These are phyloP conservation scores for Trichosanthes cucumerina DNA, from an alignment of 306 rosid genomes.

Conservation along the genomic window DNA sequence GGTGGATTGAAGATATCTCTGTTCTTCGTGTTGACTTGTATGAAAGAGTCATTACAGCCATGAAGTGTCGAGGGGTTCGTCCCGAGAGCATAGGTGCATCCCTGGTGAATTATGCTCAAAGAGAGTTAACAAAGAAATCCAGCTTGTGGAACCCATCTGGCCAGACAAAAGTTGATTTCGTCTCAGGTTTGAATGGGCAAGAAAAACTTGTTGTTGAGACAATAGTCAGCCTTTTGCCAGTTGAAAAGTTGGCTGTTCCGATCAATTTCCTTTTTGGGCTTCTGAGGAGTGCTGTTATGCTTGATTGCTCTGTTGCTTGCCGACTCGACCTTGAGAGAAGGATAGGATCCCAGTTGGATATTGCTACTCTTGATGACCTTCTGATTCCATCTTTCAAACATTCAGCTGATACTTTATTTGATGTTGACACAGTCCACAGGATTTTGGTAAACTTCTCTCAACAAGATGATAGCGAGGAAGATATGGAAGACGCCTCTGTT, in stretches of 20 bases:
- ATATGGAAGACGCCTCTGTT: conserved; percentile 68
- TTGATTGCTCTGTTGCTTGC: conserved; percentile 61
- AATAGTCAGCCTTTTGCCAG: conserved; percentile 75
- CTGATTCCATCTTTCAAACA: conserved; percentile 87
- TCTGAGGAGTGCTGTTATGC: conserved; percentile 80
- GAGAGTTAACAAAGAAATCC: conserved; percentile 75
- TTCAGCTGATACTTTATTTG: conserved; percentile 83
- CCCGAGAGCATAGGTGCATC: conserved; percentile 93
- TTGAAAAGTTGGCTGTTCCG: conserved; percentile 80
- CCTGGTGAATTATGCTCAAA: conserved; percentile 77
- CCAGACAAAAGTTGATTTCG: conserved; percentile 52
- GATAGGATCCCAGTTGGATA: conserved; percentile 87
- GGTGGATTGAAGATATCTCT: conserved; percentile 99
- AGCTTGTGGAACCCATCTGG: conserved; percentile 69
- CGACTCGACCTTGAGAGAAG: conserved; percentile 89
- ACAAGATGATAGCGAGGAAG: conserved; percentile 96
- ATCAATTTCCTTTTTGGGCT: conserved; percentile 87
- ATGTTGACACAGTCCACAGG: conserved; percentile 95
- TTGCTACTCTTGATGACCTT: conserved; percentile 87
- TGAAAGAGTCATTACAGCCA: conserved; percentile 78
- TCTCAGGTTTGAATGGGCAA: conserved; percentile 45
- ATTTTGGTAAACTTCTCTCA: conserved; percentile 80
- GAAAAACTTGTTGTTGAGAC: conserved; percentile 82
- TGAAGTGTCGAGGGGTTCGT: conserved; percentile 93
- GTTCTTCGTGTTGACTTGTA: conserved; percentile 73